Conservation (phyloP, 2,329 filamentous ascomycete species). For the Aspergillus thermomutatus region DNA sequence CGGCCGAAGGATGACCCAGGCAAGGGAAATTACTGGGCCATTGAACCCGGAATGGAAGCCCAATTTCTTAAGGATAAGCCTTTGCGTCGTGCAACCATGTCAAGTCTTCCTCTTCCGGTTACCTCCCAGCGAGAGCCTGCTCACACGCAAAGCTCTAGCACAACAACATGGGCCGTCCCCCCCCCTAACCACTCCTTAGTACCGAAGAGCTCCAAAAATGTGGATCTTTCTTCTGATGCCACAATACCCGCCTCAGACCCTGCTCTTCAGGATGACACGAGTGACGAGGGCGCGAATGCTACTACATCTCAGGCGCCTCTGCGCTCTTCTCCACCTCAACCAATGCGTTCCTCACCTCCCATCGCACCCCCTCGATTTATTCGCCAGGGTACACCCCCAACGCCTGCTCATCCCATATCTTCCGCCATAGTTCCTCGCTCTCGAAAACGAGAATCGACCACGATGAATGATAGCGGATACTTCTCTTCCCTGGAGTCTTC, state of each 20-base stretch:
- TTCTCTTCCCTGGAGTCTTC: constrained; percentile 96
- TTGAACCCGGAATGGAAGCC: constrained; percentile 82
- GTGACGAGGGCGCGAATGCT: constrained; percentile 40
- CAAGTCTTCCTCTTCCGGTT: constrained; percentile 40
- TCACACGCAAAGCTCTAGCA: constrained; percentile 29
- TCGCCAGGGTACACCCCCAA: constrained; percentile 69
- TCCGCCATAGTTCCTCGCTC: constrained; percentile 63
- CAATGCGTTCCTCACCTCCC: constrained; percentile 87
- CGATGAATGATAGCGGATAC: constrained; percentile 92
- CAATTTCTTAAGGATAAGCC: constrained; percentile 88
- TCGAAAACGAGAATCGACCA: constrained; percentile 72
- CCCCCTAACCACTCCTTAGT: constrained; percentile 21
- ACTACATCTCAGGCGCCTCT: constrained; percentile 23
- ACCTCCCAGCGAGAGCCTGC: constrained; percentile 27
- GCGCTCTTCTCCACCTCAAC: constrained; percentile 48
- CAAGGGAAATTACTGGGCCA: constrained; percentile 96
- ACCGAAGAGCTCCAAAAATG: constrained; percentile 25
- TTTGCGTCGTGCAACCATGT: constrained; percentile 43
- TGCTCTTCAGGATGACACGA: constrained; percentile 53
- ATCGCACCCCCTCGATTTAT: constrained; percentile 57
- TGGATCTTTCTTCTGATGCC: constrained; percentile 71
- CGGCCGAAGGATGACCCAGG: constrained; percentile 95
- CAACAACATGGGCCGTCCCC: constrained; percentile 34
- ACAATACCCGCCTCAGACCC: constrained; percentile 71
- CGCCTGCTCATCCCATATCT: constrained; percentile 59